Evolutionary conservation across 768 basidiomycete species (phyloP).

Genomic region (Serendipita sp.): DNA sequence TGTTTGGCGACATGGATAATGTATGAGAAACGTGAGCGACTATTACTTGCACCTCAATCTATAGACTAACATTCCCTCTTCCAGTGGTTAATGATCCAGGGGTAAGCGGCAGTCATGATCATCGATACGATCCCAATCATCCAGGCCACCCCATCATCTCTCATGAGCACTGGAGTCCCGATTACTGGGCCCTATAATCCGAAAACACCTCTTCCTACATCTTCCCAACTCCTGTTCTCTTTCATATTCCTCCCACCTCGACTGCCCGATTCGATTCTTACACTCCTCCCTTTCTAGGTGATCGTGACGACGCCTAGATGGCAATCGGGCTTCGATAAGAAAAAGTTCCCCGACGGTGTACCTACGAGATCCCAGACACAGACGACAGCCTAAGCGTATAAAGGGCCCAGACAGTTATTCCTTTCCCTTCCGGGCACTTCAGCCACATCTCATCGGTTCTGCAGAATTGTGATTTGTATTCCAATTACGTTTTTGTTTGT

Average conservation of each 20-base stretch:
- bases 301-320: not conserved
- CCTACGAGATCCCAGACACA: no score
- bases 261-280: not conserved
- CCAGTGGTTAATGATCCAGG: slow-evolving; percentile 2
- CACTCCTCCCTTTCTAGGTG: not conserved
- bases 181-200: not conserved
- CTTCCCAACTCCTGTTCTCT: no score
- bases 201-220: no score
- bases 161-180: slow-evolving; percentile 5
- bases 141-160: not conserved
- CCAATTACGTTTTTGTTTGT: no score
- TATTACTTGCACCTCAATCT: not conserved
- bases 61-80: not conserved
- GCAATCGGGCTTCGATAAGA: not conserved
- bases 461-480: no score
- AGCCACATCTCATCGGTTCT: no score
- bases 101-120: not conserved
- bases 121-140: not conserved
- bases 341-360: not conserved
- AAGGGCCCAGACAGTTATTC: no score
- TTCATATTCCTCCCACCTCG: no score
- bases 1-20: not conserved
- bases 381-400: no score
- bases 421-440: no score
- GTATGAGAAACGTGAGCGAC: not conserved